phyloP scores from a whole-genome alignment of 768 basidiomycete genomes.

The Suillus spraguei region DNA sequence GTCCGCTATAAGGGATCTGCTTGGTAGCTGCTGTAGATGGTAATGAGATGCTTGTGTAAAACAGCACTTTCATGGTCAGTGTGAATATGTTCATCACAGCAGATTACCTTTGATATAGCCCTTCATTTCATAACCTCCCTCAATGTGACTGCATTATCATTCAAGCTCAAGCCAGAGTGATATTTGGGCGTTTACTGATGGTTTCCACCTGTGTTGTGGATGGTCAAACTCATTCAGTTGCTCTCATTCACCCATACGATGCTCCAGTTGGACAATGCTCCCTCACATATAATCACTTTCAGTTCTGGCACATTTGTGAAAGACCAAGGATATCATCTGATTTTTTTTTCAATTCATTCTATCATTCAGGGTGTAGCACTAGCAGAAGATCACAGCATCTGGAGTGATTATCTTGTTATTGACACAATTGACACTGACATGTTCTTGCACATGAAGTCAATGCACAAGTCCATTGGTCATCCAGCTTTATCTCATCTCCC shows the following conservation, averaged over 20 bases:
- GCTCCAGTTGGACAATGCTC: constrained; percentile 8
- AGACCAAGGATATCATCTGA: constrained; percentile 14
- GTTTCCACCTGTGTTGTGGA: constrained; percentile 23
- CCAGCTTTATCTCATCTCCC: not conserved
- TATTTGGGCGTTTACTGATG: constrained; percentile 23
- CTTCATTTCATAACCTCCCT: constrained; percentile 29
- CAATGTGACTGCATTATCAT: constrained; percentile 34
- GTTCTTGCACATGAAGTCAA: constrained; percentile 20
- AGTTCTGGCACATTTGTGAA: constrained; percentile 20
- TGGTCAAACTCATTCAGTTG: constrained; percentile 2
- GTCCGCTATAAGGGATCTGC: no score
- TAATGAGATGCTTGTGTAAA: no score
- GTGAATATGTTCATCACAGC: no score
- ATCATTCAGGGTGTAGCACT: constrained; percentile 34
- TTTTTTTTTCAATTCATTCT: constrained; percentile 29
- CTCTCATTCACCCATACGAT: constrained; percentile 26
- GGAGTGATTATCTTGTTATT: constrained; percentile 28
- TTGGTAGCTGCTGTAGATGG: no score
- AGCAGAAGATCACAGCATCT: constrained; percentile 19
- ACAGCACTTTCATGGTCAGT: no score
- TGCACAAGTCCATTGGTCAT: not conserved
- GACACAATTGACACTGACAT: constrained; percentile 35
- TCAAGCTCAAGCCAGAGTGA: constrained; percentile 14
- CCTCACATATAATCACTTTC: constrained; percentile 26
- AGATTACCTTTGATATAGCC: constrained; percentile 33